These are phyloP conservation scores for Furcasterigmium furcatum DNA, from an alignment of 2,329 filamentous ascomycete genomes.

Conservation along the genomic window DNA sequence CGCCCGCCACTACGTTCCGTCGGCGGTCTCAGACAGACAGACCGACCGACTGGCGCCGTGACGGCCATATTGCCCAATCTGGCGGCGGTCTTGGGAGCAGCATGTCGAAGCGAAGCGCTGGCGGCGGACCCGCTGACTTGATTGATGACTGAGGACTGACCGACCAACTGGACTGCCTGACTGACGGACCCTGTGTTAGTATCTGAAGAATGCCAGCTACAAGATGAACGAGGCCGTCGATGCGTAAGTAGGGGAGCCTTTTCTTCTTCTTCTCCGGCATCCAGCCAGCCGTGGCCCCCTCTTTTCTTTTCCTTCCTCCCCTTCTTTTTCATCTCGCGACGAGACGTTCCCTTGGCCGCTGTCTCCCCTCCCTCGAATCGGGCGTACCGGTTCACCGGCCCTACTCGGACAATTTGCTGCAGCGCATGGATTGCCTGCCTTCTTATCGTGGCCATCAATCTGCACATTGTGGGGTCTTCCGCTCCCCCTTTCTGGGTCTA, in stretches of 20 bases:
- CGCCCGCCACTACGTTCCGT: too few species aligned
- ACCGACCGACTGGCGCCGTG: too few species aligned
- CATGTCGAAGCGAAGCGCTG: too few species aligned
- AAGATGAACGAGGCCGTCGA: slow-evolving; percentile 53
- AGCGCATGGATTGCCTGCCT: slow-evolving; percentile 10
- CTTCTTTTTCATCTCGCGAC: not conserved
- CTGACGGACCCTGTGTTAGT: too few species aligned
- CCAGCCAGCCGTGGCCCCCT: slow-evolving; percentile 3
- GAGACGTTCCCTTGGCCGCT: not conserved
- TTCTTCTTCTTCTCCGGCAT: slow-evolving; percentile 4
- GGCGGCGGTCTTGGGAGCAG: too few species aligned
- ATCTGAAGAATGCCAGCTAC: slow-evolving; percentile 43
- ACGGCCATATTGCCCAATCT: too few species aligned
- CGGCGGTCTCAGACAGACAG: too few species aligned
- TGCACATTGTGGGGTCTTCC: slow-evolving; percentile 23
- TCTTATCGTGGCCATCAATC: slow-evolving; percentile 9
- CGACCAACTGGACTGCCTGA: too few species aligned
- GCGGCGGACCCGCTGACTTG: not conserved
- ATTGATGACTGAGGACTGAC: not conserved
- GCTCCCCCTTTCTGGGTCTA: slow-evolving; percentile 17
- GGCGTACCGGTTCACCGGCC: slow-evolving; percentile 10
- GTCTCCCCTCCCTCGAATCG: slow-evolving; percentile 3
- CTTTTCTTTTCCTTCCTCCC: slow-evolving; percentile 1
- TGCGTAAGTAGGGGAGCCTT: slow-evolving; percentile 40
- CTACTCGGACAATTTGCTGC: slow-evolving; percentile 21